Evolutionary conservation across 352 stramenopile genomes (phyloP).

Genomic region (Bremia lactucae): DNA sequence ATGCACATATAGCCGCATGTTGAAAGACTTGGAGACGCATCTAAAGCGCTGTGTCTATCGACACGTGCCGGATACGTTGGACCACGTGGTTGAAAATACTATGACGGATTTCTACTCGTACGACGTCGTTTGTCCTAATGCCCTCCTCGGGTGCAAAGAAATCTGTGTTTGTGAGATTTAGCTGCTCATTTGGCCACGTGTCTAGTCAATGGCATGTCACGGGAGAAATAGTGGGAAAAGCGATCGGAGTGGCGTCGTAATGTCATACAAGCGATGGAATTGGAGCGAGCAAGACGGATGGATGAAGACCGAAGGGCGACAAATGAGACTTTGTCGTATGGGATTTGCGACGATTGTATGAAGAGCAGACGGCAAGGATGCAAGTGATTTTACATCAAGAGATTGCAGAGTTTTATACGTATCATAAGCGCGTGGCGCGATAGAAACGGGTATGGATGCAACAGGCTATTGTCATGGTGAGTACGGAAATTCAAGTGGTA

Average conservation of each 20-base stretch:
- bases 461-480: constrained; percentile 39
- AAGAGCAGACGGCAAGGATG: constrained; percentile 69
- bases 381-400: constrained; percentile 73
- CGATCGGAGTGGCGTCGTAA: constrained; percentile 47
- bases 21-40: constrained; percentile 68
- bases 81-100: constrained; percentile 45
- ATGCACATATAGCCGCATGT: constrained; percentile 79
- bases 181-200: constrained; percentile 53
- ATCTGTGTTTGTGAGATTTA: constrained; percentile 64
- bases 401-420: constrained; percentile 47
- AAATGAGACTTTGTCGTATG: constrained; percentile 34
- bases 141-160: constrained; percentile 64
- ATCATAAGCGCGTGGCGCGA: constrained; percentile 31
- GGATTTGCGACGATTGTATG: constrained; percentile 63
- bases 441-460: constrained; percentile 33
- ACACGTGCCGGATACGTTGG: constrained; percentile 64
- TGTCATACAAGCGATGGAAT: constrained; percentile 64
- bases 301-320: constrained; percentile 34
- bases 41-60: constrained; percentile 56
- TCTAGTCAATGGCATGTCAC: constrained; percentile 54
- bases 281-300: constrained; percentile 60
- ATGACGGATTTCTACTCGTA: constrained; percentile 69
- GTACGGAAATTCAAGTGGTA: constrained; percentile 27
- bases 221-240: constrained; percentile 72
- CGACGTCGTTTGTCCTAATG: constrained; percentile 78